Evolutionary conservation across 1,139 yeast species (phyloP).

Genomic region (Blastobotrys illinoisensis): DNA sequence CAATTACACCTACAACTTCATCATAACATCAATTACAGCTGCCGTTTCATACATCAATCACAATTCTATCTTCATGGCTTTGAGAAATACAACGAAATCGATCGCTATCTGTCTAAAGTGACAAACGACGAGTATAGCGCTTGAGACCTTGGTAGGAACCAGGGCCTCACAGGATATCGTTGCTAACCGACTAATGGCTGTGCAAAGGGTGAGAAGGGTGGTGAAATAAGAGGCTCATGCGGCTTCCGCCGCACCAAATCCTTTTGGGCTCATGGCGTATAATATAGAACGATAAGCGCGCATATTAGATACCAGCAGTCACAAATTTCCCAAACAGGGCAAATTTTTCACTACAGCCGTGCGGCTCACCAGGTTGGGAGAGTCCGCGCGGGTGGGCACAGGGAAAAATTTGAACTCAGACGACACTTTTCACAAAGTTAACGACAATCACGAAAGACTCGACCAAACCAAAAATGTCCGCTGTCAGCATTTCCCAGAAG

Average conservation of each 20-base stretch:
- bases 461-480: slow-evolving; percentile 11
- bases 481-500: slow-evolving; percentile 36
- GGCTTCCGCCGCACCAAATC: not conserved
- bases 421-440: not conserved
- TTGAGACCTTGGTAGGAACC: no score
- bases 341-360: not conserved
- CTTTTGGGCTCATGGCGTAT: no score
- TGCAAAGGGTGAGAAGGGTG: no score
- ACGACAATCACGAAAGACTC: slow-evolving; percentile 1
- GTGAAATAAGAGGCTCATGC: not conserved
- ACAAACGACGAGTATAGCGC: no score
- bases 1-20: no score
- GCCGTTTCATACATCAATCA: no score
- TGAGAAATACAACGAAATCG: no score
- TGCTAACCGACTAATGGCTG: no score
- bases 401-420: not conserved
- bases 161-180: no score
- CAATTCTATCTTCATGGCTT: no score
- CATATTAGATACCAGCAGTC: not conserved
- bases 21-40: no score
- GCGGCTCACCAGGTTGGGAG: not conserved
- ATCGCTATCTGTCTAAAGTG: no score
- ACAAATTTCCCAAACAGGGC: not conserved
- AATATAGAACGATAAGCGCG: not conserved
- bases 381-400: not conserved